These are phyloP conservation scores for Rugonectria rugulosa DNA, from an alignment of 2,329 filamentous ascomycete genomes.

Conservation along the genomic window DNA sequence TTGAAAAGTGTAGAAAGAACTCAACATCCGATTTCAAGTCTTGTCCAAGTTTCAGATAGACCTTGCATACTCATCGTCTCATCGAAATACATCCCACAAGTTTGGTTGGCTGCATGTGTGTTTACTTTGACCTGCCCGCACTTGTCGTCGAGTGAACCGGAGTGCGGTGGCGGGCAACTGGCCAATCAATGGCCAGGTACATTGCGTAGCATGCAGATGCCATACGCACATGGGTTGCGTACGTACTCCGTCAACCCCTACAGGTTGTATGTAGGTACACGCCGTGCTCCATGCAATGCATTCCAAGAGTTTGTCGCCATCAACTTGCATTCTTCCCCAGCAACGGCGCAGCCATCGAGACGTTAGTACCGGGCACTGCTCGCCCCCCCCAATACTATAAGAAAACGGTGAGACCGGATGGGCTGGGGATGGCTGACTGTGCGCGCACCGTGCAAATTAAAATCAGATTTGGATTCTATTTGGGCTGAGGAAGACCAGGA, in stretches of 20 bases:
- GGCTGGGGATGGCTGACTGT: neutral
- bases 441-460: neutral
- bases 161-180: neutral
- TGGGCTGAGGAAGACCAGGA: too few relatives aligned
- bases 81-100: neutral
- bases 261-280: conserved; percentile 13
- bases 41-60: neutral
- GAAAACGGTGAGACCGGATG: too few relatives aligned
- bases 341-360: neutral
- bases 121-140: neutral
- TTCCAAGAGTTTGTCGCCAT: too few relatives aligned
- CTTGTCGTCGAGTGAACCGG: conserved; percentile 19
- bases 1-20: neutral
- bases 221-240: conserved; percentile 7
- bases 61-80: neutral
- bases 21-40: neutral
- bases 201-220: conserved; percentile 17
- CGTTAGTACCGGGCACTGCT: too few relatives aligned
- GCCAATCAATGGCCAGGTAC: conserved; percentile 12
- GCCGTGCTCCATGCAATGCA: neutral
- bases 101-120: conserved; percentile 6
- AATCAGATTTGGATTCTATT: too few relatives aligned
- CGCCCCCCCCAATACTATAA: too few relatives aligned
- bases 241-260: neutral
- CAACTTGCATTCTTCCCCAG: neutral